Base-by-base conservation (phyloP, 2,329 filamentous ascomycete genomes). In the Xylaria sp. region DNA sequence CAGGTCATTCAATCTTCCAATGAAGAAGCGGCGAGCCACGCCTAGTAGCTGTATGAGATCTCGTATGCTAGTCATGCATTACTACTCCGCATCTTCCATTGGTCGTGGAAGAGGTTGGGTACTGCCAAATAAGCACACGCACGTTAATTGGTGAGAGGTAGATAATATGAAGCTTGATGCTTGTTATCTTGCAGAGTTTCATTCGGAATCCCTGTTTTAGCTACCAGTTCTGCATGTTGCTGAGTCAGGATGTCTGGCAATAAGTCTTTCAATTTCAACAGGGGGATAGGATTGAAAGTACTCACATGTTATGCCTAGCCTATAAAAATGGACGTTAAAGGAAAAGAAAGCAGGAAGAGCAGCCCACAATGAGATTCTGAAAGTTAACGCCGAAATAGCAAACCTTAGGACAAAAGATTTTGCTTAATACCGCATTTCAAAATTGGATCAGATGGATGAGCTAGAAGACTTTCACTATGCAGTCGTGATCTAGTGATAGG, bases 1-100 rank as follows among this genome's bases (percentile, higher is more conserved):
- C 8, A 12, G 13, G 1, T 39, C 2, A 15, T 23, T 1, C 34
- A 37, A 37, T 12, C 25, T 28, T 23, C 39, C n/a, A 46, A 39
- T 10, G 39, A 46, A 56, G 28, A 46, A 48, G 25, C 12, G 57
- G 31, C 9, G 41, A 57, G 28, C 34, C 10, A 37, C 28, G 2
- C 13, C 20, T 4, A 6, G 44, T 51, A 18, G 13, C 37, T 46
- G 23, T 25, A n/a, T 37, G 34, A 37, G 34, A 37, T 37, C 1
- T 56, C 41, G 12, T 25, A n/a, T 15, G 7, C 25, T n/a, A 15
- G 51, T 18, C 51, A 54, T 34, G 51, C 20, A 25, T 28, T 41
- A 39, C 41, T 41, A 28, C 62, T 31, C 62, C 41, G 54, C 41
- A n/a, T 64, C 52, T 18, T 57, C 28, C 31, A 41, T 23, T 57